Base-by-base conservation (phyloP, 2,329 filamentous ascomycete species). In the Uncinocarpus reesii region DNA sequence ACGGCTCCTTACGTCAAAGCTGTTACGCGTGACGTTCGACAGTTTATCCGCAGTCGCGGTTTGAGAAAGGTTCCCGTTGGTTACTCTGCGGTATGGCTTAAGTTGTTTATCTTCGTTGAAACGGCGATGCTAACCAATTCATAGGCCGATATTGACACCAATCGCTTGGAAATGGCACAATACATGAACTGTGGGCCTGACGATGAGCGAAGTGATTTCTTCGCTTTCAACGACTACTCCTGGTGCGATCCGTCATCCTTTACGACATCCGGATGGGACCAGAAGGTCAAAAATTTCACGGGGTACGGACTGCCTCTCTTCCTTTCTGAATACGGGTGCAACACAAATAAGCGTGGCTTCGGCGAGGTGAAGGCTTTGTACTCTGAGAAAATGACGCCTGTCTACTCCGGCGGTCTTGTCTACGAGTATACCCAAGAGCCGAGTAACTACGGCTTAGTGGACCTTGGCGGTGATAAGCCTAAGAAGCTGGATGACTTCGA, bases 131-230 rank as follows among this genome's bases (percentile, higher is more conserved):
- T 46, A 47, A 44, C 35, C 4, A 42, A 23, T 7, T 2, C 41
- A 13, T 43, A 65, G 63, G 89, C 88, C 52, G 88, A 95, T 69
- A 84, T 95, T 49, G 76, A 84, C 52, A 76, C 80, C 61, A 95
- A 93, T 74, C 85, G 88, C 59, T 79, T 84, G 70, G 79, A 95
- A 71, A 87, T 87, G 65, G 88, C 89, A 41, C 62, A 81, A 47
- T 95, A 93, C 76, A 87, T 95, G 81, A 95, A 95, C 78, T 95
- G 89, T 63, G 89, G 89, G 53, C 72, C 78, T 47, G 85, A 90
- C 42, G 83, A 89, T 55, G 80, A 83, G 71, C 83, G 89, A 57
- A 86, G 82, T 58, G 88, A 95, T 50, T 95, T 89, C 76, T 74
- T 95, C 54, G 84, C 84, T 60, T 84, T 96, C 76, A 93, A 94